phyloP scores from a whole-genome alignment of 116 monocot genomes.

The Papilionanthe hybrid region DNA sequence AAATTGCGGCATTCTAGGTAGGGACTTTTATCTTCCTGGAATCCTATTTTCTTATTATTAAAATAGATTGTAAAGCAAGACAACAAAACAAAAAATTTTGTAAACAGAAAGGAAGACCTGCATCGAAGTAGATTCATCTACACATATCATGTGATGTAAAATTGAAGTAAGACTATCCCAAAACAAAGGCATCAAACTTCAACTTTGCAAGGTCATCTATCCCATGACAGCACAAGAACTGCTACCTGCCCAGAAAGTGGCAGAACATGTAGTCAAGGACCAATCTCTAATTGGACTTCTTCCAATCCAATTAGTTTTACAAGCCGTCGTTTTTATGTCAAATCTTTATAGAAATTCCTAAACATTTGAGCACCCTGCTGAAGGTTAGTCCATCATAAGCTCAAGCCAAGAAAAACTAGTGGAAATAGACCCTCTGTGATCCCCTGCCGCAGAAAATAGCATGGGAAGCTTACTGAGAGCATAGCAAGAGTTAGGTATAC shows the following conservation, averaged over 20 bases:
- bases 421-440: neutral
- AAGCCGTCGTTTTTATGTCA: neutral
- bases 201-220: neutral
- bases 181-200: neutral
- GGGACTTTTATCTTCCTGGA: neutral
- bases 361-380: neutral
- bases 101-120: neutral
- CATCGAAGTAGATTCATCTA: neutral
- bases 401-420: neutral
- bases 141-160: neutral
- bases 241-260: neutral
- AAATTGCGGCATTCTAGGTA: neutral
- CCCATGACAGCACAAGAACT: neutral
- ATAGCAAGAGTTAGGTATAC: neutral
- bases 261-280: neutral
- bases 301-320: neutral
- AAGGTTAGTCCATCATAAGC: neutral
- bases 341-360: neutral
- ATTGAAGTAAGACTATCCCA: neutral
- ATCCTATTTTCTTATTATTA: neutral
- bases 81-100: neutral
- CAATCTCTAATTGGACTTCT: neutral
- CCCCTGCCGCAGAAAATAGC: neutral
- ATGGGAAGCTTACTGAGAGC: neutral
- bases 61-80: neutral